Evolutionary conservation across 1,284 basidiomycete species (phyloP).

Genomic region (Ceratobasidium sp.): DNA sequence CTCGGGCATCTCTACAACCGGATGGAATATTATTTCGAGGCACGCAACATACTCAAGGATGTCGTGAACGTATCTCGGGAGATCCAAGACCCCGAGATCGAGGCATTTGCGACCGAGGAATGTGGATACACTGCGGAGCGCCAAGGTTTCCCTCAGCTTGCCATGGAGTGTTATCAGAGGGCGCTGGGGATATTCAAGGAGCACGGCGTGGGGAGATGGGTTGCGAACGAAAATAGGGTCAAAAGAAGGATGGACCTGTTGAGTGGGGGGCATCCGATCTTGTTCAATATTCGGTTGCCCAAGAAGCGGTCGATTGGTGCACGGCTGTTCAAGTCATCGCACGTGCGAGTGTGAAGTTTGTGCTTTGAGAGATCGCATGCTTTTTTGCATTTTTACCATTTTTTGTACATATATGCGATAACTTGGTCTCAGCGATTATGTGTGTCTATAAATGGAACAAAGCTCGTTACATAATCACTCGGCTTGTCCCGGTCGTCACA

Average conservation of each 20-base stretch:
- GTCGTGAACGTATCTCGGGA: slow-evolving; percentile 11
- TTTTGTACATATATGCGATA: too few relatives aligned
- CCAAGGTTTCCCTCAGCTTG: slow-evolving; percentile 5
- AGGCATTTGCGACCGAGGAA: slow-evolving; percentile 34
- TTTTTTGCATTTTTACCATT: too few relatives aligned
- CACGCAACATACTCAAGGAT: slow-evolving; percentile 23
- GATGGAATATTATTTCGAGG: slow-evolving; percentile 14
- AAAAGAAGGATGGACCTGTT: slow-evolving; percentile 17
- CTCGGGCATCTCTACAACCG: slow-evolving; percentile 35
- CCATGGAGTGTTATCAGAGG: slow-evolving; percentile 23
- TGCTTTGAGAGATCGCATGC: too few relatives aligned
- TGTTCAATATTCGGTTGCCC: background rate
- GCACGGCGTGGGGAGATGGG: slow-evolving; percentile 25
- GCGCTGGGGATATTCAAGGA: slow-evolving; percentile 23
- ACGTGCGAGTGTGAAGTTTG: background rate
- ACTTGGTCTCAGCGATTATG: too few relatives aligned
- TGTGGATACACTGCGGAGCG: slow-evolving; percentile 28
- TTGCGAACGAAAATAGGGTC: slow-evolving; percentile 20
- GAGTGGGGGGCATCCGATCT: background rate
- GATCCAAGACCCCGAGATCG: slow-evolving; percentile 19
- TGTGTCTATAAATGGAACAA: too few relatives aligned
- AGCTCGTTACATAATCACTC: too few relatives aligned
- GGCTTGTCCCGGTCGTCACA: background rate
- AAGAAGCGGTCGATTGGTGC: slow-evolving; percentile 19
- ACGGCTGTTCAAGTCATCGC: background rate